A percentile compares a stretch with the other conserved stretches of the same genome.
Evolutionary conservation across 2,329 filamentous ascomycete species (phyloP).

Genomic region (Cephalotrichum gorgonifer): DNA sequence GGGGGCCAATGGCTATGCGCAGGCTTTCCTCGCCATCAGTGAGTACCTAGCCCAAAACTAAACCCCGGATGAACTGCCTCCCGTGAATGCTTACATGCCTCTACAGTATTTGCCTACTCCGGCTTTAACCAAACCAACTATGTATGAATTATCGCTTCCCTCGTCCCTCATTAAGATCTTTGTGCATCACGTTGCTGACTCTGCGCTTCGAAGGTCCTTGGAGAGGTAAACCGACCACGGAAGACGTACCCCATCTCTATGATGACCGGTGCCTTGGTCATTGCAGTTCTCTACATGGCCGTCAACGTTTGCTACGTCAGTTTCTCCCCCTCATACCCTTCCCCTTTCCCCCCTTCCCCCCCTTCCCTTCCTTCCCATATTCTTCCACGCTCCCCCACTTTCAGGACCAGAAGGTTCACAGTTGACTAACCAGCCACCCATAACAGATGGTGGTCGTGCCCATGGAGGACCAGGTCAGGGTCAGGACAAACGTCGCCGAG

Average conservation of each 20-base stretch:
- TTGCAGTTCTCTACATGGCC: conserved; percentile 22
- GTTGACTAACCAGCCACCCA: too few species aligned
- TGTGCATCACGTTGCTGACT: neutral
- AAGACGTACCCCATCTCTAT: conserved; percentile 22
- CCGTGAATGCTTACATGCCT: neutral
- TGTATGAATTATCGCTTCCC: conserved; percentile 1
- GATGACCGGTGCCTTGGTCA: conserved; percentile 16
- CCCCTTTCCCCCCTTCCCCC: conserved; percentile 12
- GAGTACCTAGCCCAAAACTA: neutral
- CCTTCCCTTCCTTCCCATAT: conserved; percentile 14
- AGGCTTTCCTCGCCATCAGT: conserved; percentile 29
- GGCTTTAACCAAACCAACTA: conserved; percentile 28
- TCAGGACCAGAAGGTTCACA: too few species aligned
- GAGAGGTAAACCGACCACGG: conserved; percentile 19
- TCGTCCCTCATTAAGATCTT: neutral
- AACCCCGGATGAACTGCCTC: neutral
- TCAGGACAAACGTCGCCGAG: conserved; percentile 15
- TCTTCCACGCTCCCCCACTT: too few species aligned
- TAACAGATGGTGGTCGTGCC: conserved; percentile 30
- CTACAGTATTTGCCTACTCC: conserved; percentile 22
- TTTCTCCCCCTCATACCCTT: neutral
- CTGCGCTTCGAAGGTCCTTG: conserved; percentile 13
- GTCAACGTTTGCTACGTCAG: conserved; percentile 26
- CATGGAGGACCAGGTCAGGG: conserved; percentile 11
- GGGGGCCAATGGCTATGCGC: conserved; percentile 21